Evolutionary conservation across 2,329 filamentous ascomycete species (phyloP).

Genomic region (Tricladium varicosporioides): DNA sequence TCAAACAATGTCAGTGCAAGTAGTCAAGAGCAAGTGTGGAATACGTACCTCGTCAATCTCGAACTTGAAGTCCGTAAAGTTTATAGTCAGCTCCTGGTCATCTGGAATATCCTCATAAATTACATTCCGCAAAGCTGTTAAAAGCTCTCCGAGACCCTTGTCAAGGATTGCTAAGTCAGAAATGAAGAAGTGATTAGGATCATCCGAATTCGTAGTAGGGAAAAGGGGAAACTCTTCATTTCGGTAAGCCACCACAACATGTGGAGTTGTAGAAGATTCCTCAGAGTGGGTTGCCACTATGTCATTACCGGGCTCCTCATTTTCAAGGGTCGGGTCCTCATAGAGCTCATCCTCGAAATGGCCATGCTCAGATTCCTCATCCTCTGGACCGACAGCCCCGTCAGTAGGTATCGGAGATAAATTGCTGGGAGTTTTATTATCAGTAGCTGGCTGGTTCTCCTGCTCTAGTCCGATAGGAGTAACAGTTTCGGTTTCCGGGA

Average conservation of each 20-base stretch:
- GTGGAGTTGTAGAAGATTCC: constrained; percentile 30
- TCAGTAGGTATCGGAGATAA: too few species aligned
- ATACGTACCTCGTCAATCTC: constrained; percentile 55
- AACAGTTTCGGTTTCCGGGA: too few species aligned
- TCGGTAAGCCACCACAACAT: constrained; percentile 53
- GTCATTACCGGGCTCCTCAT: not conserved
- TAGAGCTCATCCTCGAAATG: too few species aligned
- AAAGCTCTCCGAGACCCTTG: constrained; percentile 51
- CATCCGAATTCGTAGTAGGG: constrained; percentile 50
- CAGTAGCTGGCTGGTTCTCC: too few species aligned
- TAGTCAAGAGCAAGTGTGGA: not conserved
- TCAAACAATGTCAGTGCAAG: constrained; percentile 28
- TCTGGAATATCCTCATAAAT: constrained; percentile 53
- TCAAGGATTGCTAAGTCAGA: constrained; percentile 53
- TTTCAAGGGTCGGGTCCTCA: too few species aligned
- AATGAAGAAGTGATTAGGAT: constrained; percentile 54
- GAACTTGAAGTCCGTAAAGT: constrained; percentile 53
- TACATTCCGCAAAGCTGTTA: constrained; percentile 53
- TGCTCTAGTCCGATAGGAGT: too few species aligned
- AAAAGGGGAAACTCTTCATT: constrained; percentile 57
- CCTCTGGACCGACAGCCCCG: too few species aligned
- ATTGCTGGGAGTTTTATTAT: too few species aligned
- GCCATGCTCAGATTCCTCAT: too few species aligned
- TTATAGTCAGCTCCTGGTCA: constrained; percentile 55
- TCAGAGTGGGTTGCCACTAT: too few species aligned